phyloP scores from a whole-genome alignment of 1,139 yeast species.

The Entelexis paramagnoliae region DNA sequence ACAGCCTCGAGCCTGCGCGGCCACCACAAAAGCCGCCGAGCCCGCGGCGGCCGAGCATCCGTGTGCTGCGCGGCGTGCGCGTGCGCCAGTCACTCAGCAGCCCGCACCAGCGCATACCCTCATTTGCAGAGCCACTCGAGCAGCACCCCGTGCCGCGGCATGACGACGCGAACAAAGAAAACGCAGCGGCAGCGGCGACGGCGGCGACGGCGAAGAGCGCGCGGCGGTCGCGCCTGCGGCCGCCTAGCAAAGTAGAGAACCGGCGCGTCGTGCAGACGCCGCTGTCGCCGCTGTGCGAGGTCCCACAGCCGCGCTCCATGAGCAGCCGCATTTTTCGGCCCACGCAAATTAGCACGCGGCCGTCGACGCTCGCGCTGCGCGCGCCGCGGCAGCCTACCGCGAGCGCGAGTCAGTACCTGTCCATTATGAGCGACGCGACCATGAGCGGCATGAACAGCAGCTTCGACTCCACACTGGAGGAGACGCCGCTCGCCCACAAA shows the following conservation, averaged over 20 bases:
- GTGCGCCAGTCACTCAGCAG: constrained; percentile 3
- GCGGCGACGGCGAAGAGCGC: background rate
- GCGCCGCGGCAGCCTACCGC: background rate
- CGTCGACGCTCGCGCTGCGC: background rate
- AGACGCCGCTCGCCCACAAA: constrained; percentile 13
- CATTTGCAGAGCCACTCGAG: background rate
- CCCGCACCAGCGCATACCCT: background rate
- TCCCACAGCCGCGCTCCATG: background rate
- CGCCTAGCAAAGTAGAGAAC: constrained; percentile 11
- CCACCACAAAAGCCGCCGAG: background rate
- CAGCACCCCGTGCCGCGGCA: background rate
- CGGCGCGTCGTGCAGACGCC: constrained; percentile 4
- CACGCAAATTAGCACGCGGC: background rate
- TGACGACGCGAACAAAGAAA: background rate
- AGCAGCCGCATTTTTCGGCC: constrained; percentile 6
- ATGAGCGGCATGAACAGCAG: background rate
- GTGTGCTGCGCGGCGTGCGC: constrained; percentile 12
- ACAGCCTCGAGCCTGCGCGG: background rate
- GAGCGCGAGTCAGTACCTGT: background rate
- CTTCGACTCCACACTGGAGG: constrained; percentile 1
- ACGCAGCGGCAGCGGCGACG: background rate
- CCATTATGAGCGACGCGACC: background rate
- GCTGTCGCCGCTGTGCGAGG: background rate
- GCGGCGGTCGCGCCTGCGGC: constrained; percentile 5
- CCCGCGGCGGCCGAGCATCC: constrained; percentile 6